These are phyloP conservation scores for Acanthochlamys bracteata DNA, from an alignment of 106 monocot genomes.

Conservation along the genomic window DNA sequence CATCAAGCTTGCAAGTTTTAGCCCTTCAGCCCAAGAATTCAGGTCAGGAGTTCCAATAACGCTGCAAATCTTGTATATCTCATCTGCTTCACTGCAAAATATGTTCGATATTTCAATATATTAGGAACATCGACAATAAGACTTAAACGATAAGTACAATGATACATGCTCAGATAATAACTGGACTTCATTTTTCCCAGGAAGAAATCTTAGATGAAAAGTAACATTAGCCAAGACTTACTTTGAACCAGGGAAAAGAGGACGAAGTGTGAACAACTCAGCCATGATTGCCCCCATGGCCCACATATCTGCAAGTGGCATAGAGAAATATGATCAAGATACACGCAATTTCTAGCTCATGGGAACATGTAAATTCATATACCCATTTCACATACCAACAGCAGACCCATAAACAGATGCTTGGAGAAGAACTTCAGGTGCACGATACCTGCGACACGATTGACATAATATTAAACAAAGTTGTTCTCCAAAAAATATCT, in stretches of 20 bases:
- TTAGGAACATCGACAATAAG: no score
- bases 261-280: conserved; percentile 39
- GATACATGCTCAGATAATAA: no score
- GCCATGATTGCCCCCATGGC: conserved; percentile 56
- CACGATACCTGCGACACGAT: conserved; percentile 29
- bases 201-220: background rate
- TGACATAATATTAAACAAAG: background rate
- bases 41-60: conserved; percentile 64
- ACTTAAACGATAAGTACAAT: no score
- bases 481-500: background rate
- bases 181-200: no score
- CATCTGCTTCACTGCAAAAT: conserved; percentile 49
- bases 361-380: background rate
- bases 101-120: background rate
- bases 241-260: conserved; percentile 48
- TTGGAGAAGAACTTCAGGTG: conserved; percentile 47
- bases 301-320: conserved; percentile 35
- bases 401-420: conserved; percentile 36
- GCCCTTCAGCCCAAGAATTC: conserved; percentile 52
- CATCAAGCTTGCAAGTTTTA: conserved; percentile 36
- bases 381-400: conserved; percentile 24
- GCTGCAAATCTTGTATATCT: conserved; percentile 64
- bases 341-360: background rate
- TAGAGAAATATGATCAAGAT: conserved; percentile 1
- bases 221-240: background rate